Evolutionary conservation across 139 green algal genomes (phyloP).

Genomic region (Volvox africanus): DNA sequence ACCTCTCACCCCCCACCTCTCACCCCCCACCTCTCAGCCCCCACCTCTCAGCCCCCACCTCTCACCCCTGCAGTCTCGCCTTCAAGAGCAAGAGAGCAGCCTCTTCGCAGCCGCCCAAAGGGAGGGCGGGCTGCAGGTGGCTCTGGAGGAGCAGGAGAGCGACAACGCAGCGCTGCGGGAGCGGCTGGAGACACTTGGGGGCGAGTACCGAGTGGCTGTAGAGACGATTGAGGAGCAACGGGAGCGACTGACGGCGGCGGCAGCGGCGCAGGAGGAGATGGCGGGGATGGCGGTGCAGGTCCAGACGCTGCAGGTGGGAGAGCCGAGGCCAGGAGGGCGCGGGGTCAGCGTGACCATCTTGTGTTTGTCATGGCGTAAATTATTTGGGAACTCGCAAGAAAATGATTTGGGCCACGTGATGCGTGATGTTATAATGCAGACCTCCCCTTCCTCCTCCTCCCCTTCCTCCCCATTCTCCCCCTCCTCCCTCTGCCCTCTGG

Average conservation of each 20-base stretch:
- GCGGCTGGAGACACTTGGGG: conserved; percentile 13
- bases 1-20: too few relatives aligned
- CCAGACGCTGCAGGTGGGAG: conserved; percentile 40
- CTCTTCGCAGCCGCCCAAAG: not conserved
- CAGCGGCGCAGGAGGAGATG: not conserved
- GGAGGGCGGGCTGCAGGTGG: not conserved
- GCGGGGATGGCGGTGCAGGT: conserved; percentile 13
- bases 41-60: not conserved
- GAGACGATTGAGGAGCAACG: conserved; percentile 4
- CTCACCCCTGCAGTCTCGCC: conserved; percentile 39
- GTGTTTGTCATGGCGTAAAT: too few relatives aligned
- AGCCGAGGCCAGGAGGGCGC: not conserved
- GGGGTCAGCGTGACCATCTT: too few relatives aligned
- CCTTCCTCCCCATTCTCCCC: not conserved
- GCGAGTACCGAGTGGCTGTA: conserved; percentile 15
- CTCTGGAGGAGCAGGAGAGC: not conserved
- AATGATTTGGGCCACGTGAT: too few relatives aligned
- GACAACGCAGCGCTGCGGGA: not conserved
- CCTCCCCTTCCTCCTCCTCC: too few relatives aligned
- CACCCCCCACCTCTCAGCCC: too few relatives aligned
- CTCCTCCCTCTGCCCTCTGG: not conserved
- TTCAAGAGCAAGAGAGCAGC: conserved; percentile 50
- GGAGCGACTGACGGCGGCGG: not conserved
- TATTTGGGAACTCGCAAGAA: too few relatives aligned
- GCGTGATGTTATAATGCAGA: too few relatives aligned